Evolutionary conservation across 768 basidiomycete genomes (phyloP).

Genomic region (Auricularia sp.): DNA sequence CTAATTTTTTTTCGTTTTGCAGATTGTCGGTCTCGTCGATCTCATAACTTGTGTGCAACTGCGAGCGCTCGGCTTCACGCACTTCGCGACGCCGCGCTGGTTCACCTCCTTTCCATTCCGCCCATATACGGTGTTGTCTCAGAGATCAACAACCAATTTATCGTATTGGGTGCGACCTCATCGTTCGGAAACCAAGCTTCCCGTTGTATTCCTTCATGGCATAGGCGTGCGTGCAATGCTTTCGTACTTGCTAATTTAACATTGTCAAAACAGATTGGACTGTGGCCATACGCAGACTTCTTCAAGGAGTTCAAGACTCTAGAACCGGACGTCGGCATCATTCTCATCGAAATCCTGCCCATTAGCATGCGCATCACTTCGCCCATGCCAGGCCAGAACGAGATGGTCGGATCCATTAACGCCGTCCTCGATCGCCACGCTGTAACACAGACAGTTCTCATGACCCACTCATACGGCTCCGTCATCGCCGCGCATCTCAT

Average conservation of each 20-base stretch:
- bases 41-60: slow-evolving; percentile 32
- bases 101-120: slow-evolving; percentile 46
- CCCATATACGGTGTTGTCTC: slow-evolving; percentile 36
- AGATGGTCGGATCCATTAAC: slow-evolving; percentile 17
- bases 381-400: slow-evolving; percentile 27
- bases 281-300: slow-evolving; percentile 47
- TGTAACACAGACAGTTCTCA: slow-evolving; percentile 33
- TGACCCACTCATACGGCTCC: slow-evolving; percentile 56
- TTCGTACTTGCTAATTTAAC: background rate
- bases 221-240: slow-evolving; percentile 39
- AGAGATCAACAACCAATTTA: slow-evolving; percentile 25
- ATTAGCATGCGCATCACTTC: slow-evolving; percentile 55
- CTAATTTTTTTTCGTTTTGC: no score
- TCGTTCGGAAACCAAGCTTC: slow-evolving; percentile 34
- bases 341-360: slow-evolving; percentile 51
- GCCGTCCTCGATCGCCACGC: slow-evolving; percentile 35
- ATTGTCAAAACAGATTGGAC: slow-evolving; percentile 40
- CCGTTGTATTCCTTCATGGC: slow-evolving; percentile 58
- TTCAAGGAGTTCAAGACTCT: slow-evolving; percentile 33
- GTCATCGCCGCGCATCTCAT: slow-evolving; percentile 46
- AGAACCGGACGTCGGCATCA: slow-evolving; percentile 45
- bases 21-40: slow-evolving; percentile 51
- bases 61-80: slow-evolving; percentile 39
- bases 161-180: slow-evolving; percentile 46
- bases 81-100: slow-evolving; percentile 32